These are phyloP conservation scores for Austroboletus novae-zelandiae DNA, from an alignment of 1,284 basidiomycete species.

Conservation along the genomic window DNA sequence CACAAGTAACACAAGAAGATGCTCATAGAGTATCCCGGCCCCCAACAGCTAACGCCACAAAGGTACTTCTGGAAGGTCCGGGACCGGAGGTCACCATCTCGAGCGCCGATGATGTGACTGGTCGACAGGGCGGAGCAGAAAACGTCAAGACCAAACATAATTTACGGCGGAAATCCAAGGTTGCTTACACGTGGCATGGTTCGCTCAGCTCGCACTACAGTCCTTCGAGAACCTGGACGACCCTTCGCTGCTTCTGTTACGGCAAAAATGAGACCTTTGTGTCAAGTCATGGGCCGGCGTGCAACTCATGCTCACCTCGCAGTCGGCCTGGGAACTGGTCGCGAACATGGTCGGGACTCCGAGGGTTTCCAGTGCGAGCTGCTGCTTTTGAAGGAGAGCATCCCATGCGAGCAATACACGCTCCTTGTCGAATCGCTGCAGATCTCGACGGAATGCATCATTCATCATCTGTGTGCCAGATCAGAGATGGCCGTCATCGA, in stretches of 20 bases:
- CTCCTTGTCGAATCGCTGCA: slow-evolving; percentile 62
- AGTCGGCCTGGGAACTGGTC: slow-evolving; percentile 45
- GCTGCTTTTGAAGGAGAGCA: slow-evolving; percentile 65
- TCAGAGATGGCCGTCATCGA: slow-evolving; percentile 8
- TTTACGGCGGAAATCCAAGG: background rate
- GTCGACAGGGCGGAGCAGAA: background rate
- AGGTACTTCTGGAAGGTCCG: slow-evolving; percentile 9
- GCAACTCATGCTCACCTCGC: slow-evolving; percentile 48
- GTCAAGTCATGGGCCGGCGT: slow-evolving; percentile 1
- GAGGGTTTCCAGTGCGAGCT: slow-evolving; percentile 54
- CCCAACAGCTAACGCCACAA: slow-evolving; percentile 9
- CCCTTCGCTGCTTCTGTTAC: slow-evolving; percentile 43
- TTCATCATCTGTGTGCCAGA: slow-evolving; percentile 50
- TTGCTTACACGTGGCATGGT: slow-evolving; percentile 4
- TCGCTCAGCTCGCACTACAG: slow-evolving; percentile 13
- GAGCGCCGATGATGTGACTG: background rate
- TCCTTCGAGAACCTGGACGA: slow-evolving; percentile 38
- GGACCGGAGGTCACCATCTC: slow-evolving; percentile 1
- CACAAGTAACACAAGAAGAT: no score
- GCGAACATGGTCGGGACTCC: slow-evolving; percentile 70
- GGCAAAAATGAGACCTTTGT: slow-evolving; percentile 1
- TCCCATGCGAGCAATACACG: slow-evolving; percentile 72
- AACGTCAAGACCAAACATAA: background rate
- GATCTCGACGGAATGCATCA: slow-evolving; percentile 58
- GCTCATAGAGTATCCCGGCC: no score